Base-by-base conservation (phyloP, 768 basidiomycete species). In the Lactarius psammicola region DNA sequence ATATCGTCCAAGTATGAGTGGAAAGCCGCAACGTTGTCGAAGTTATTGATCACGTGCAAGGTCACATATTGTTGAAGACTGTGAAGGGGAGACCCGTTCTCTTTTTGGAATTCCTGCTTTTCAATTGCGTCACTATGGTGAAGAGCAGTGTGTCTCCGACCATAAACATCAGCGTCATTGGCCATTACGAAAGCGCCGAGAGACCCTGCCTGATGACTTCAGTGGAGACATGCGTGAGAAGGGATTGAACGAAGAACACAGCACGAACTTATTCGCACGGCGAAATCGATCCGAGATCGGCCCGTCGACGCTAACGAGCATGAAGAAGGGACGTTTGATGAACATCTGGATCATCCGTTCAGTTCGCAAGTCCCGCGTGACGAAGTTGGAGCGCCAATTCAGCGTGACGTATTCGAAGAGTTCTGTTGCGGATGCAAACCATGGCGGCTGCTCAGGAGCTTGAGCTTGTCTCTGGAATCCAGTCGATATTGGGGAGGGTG, bases 251-350 rank as follows among this genome's bases (percentile, higher is more conserved):
- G 11, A 18, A 38, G 33, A n/a, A 46, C 7, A 49, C 42, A 33
- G 30, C 17, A 65, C 63, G 56, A 44, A 85, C 84, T 79, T 78
- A 67, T 77, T 78, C 49, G 82, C 82, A 33, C 94, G 84, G 63
- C 75, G 72, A 75, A 83, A 97, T 49, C 96, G 82, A 53, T 83
- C 78, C 51, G 85, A 75, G 36, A 95, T 72, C 0, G 95, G 95
- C 0, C 93, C 96, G 68, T 98, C 94, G 34, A 94, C 82, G 56
- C 78, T 83, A 54, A 97, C 77, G 28, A 98, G 82, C 74, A 98
- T 78, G 75, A 97, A 94, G 75, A 94, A 98, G 0, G 97, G 97
- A 20, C 97, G 80, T 72, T 87, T 94, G 40, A 85, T 74, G 72
- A 97, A 98, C 57, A 81, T 76, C 65, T 84, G 83, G 40, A 98